Percentiles rank a stretch among this genome's conserved stretches.
phyloP scores from a whole-genome alignment of 2,329 filamentous ascomycete genomes.

The Tolypocladium ophioglossoides region DNA sequence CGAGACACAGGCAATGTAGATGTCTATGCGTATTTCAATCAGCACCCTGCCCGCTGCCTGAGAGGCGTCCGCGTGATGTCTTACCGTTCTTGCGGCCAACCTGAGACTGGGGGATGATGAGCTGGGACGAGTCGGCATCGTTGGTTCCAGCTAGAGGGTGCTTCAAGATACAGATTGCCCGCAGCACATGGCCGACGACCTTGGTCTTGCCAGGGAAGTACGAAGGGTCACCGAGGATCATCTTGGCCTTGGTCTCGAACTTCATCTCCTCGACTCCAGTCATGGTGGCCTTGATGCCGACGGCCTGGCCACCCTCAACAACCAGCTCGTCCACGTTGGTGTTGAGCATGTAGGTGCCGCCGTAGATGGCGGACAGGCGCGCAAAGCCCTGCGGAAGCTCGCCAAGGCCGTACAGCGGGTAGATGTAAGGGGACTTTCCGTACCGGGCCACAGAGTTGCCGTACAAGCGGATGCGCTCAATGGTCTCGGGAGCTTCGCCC shows the following conservation, averaged over 20 bases:
- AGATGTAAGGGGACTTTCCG: conserved; percentile 98
- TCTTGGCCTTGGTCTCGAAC: conserved; percentile 92
- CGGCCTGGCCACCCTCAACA: conserved; percentile 77
- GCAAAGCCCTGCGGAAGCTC: conserved; percentile 97
- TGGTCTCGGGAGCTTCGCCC: conserved; percentile 70
- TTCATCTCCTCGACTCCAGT: conserved; percentile 82
- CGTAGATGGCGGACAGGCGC: conserved; percentile 94
- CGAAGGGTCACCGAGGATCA: conserved; percentile 90
- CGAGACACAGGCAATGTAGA: conserved; percentile 94
- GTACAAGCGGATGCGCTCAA: conserved; percentile 89
- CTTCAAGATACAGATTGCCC: conserved; percentile 95
- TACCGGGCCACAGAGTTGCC: conserved; percentile 96
- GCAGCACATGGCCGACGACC: conserved; percentile 80
- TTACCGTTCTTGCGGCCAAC: conserved; percentile 91
- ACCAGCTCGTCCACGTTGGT: conserved; percentile 83
- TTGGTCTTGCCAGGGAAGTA: conserved; percentile 90
- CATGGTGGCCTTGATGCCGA: conserved; percentile 97
- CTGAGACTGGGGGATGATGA: conserved; percentile 97
- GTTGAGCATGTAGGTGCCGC: conserved; percentile 99
- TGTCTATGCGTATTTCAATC: conserved; percentile 45
- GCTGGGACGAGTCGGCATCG: conserved; percentile 79
- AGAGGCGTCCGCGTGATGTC: conserved; percentile 11
- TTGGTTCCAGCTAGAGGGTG: conserved; percentile 87
- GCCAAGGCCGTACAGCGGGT: conserved; percentile 92
- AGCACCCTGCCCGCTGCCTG: neutral